These are phyloP conservation scores for Aspergillus pseudoterreus DNA, from an alignment of 2,329 filamentous ascomycete species.

Conservation along the genomic window DNA sequence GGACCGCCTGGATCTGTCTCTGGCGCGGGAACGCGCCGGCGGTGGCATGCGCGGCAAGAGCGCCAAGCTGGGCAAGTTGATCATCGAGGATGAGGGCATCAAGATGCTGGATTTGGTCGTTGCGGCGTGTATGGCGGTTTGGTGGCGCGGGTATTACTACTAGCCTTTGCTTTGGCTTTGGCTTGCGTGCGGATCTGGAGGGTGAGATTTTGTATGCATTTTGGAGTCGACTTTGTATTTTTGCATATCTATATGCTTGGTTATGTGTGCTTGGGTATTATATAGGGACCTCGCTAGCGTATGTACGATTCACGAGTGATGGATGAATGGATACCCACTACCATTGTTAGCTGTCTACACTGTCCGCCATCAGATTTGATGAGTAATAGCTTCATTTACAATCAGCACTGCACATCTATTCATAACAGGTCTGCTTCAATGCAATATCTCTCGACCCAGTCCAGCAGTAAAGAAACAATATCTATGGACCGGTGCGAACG, in stretches of 20 bases:
- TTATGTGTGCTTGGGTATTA: background rate
- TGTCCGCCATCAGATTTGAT: too few relatives aligned
- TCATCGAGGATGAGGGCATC: conserved; percentile 81
- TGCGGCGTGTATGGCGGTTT: conserved; percentile 84
- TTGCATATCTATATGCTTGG: background rate
- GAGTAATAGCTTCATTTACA: too few relatives aligned
- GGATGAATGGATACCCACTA: conserved; percentile 4
- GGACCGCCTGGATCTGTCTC: conserved; percentile 63
- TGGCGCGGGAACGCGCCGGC: conserved; percentile 79
- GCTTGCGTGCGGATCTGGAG: background rate
- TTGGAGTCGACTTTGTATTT: background rate
- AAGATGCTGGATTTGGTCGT: conserved; percentile 95
- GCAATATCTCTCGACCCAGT: too few relatives aligned
- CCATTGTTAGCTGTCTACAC: too few relatives aligned
- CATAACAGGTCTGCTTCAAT: too few relatives aligned
- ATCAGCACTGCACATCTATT: too few relatives aligned
- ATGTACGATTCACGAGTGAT: conserved; percentile 4
- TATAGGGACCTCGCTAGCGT: background rate
- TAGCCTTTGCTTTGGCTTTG: background rate
- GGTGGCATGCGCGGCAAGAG: conserved; percentile 81
- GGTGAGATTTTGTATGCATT: background rate
- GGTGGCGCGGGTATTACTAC: conserved; percentile 68
- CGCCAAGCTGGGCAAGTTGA: conserved; percentile 90
- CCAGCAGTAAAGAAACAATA: too few relatives aligned
- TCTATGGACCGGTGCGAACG: too few relatives aligned